A percentile compares a stretch with the other conserved stretches of the same genome.
Evolutionary conservation across 768 basidiomycete species (phyloP).

Genomic region (Amanita phalloides): DNA sequence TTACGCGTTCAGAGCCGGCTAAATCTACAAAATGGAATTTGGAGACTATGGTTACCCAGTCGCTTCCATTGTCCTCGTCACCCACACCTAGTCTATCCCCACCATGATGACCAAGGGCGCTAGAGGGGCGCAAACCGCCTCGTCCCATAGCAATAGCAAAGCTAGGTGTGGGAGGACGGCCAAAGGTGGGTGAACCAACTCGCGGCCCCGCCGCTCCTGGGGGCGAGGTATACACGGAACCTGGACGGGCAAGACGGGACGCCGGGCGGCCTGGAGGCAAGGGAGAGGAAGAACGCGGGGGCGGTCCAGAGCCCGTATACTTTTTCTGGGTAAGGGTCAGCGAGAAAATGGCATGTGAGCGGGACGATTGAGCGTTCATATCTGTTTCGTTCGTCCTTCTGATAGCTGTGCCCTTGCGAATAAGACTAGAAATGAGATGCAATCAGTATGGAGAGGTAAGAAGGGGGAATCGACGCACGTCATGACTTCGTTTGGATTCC

Average conservation of each 20-base stretch:
- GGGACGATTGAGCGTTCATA: constrained; percentile 97
- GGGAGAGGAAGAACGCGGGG: constrained; percentile 70
- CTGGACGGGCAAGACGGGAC: constrained; percentile 75
- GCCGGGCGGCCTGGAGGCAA: constrained; percentile 66
- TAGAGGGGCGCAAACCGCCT: constrained; percentile 61
- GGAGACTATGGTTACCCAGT: constrained; percentile 84
- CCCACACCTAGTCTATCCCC: constrained; percentile 31
- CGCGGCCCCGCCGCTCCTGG: constrained; percentile 28
- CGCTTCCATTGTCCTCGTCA: constrained; percentile 57
- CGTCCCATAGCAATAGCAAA: constrained; percentile 68
- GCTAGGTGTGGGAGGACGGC: constrained; percentile 71
- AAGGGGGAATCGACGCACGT: constrained; percentile 39
- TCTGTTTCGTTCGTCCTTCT: constrained; percentile 94
- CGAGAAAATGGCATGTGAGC: constrained; percentile 98
- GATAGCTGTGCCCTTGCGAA: constrained; percentile 83
- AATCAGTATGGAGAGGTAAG: constrained; percentile 4
- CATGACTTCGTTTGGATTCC: constrained; percentile 84
- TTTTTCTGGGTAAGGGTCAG: constrained; percentile 89
- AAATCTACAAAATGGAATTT: constrained; percentile 99
- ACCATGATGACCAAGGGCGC: constrained; percentile 59
- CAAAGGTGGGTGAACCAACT: constrained; percentile 71
- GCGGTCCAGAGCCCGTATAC: constrained; percentile 57
- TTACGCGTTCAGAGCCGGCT: constrained; percentile 89
- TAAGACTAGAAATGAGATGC: constrained; percentile 40
- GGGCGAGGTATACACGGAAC: constrained; percentile 50